Percentiles rank a stretch among this genome's conserved stretches.
These are phyloP conservation scores for Eruca vesicaria DNA, from an alignment of 441 rosid species.

Conservation along the genomic window DNA sequence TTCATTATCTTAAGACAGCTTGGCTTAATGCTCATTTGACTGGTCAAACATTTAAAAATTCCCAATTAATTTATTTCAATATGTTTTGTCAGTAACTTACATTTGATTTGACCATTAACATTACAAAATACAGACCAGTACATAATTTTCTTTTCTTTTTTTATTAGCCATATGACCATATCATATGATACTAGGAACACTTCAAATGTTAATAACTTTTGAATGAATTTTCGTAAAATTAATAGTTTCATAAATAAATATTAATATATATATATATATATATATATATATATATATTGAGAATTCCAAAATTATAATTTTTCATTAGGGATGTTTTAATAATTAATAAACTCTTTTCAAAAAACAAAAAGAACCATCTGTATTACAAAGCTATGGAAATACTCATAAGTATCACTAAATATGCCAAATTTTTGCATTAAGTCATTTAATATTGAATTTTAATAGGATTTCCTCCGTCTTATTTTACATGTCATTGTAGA, in stretches of 20 bases:
- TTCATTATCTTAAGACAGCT: background rate
- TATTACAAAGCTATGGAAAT: background rate
- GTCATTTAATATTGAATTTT: background rate
- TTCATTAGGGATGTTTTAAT: no score
- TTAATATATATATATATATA: no score
- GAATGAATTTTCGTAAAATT: no score
- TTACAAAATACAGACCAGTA: slow-evolving; percentile 1
- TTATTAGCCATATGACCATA: background rate
- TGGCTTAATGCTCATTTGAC: slow-evolving; percentile 36
- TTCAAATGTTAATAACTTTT: no score
- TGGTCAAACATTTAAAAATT: slow-evolving; percentile 42
- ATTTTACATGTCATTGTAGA: no score
- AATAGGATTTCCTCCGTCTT: no score
- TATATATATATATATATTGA: no score
- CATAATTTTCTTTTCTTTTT: background rate
- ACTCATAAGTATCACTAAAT: background rate
- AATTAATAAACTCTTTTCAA: background rate
- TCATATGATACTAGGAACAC: background rate
- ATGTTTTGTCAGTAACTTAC: slow-evolving; percentile 18
- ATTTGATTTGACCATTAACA: slow-evolving; percentile 15
- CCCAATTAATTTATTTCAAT: background rate
- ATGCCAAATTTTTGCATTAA: background rate
- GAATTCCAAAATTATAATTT: no score
- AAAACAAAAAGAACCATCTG: background rate
- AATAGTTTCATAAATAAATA: no score